These are phyloP conservation scores for Pichia sp. DNA, from an alignment of 1,139 yeast species.

Conservation along the genomic window DNA sequence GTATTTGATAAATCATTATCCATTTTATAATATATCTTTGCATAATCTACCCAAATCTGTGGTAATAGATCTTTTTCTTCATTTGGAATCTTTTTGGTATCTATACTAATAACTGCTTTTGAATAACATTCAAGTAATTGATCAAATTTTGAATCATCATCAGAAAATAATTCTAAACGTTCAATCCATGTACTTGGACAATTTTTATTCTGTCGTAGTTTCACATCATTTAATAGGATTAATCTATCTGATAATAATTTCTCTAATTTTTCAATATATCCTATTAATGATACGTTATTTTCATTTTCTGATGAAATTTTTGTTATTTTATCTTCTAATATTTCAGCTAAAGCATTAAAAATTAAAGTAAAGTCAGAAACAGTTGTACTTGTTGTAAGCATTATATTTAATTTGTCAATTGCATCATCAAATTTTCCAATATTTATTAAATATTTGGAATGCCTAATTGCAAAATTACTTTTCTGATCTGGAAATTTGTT, in stretches of 20 bases:
- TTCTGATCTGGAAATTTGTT: constrained; percentile 55
- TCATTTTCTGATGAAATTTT: constrained; percentile 29
- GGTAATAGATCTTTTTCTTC: constrained; percentile 35
- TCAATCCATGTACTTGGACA: constrained; percentile 65
- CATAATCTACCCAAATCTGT: constrained; percentile 65
- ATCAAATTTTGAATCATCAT: constrained; percentile 17
- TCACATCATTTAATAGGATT: constrained; percentile 57
- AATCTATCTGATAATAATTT: constrained; percentile 49
- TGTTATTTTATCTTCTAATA: constrained; percentile 48
- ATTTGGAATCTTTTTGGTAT: constrained; percentile 46
- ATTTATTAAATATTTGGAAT: constrained; percentile 45
- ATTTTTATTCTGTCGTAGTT: constrained; percentile 56
- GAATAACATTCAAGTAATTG: constrained; percentile 53
- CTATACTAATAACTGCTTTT: constrained; percentile 59
- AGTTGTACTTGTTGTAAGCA: constrained; percentile 42
- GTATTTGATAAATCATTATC: constrained; percentile 3
- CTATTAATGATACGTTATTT: constrained; percentile 32
- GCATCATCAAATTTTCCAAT: constrained; percentile 37
- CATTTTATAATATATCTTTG: constrained; percentile 52
- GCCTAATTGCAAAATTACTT: constrained; percentile 43
- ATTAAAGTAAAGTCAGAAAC: constrained; percentile 58
- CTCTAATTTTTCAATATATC: constrained; percentile 49
- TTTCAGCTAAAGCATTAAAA: constrained; percentile 59
- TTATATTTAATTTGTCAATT: constrained; percentile 44
- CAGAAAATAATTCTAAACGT: constrained; percentile 40